Conservation (phyloP, 148 eudicot genomes). For the Camellia lanceoleosa region DNA sequence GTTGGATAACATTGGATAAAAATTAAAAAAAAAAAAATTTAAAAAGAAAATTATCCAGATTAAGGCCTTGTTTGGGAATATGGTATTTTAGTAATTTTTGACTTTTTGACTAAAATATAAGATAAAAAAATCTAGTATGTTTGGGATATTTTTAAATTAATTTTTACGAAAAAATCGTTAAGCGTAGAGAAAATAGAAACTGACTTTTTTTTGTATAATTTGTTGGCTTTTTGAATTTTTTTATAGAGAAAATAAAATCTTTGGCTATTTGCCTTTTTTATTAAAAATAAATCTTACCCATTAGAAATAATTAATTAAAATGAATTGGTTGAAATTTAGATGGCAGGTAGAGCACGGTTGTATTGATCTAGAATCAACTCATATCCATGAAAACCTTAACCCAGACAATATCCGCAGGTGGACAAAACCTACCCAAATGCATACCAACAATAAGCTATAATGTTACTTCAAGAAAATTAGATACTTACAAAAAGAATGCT, state of each 20-base stretch:
- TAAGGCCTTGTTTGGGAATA: too few relatives aligned
- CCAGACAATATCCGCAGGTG: neutral
- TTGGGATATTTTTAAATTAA: too few relatives aligned
- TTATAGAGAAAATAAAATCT: neutral
- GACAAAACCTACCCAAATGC: neutral
- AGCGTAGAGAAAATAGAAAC: too few relatives aligned
- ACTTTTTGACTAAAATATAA: too few relatives aligned
- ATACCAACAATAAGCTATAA: neutral
- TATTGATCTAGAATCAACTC: neutral
- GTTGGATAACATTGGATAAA: neutral
- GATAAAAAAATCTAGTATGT: too few relatives aligned
- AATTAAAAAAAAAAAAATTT: neutral
- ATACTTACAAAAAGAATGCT: slow-evolving; percentile 36
- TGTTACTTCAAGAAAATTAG: neutral
- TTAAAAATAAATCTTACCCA: neutral
- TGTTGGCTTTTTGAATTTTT: too few relatives aligned
- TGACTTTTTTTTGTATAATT: too few relatives aligned
- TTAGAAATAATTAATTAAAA: neutral
- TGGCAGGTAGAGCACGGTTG: neutral
- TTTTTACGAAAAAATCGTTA: too few relatives aligned
- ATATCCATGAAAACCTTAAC: neutral
- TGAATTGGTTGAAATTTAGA: neutral
- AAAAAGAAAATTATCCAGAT: too few relatives aligned
- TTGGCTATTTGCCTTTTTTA: neutral
- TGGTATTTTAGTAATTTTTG: too few relatives aligned